Evolutionary conservation across 176 grass and related monocot species (phyloP), one percentile per base, ranked within the genome.

Genomic region (maize (Zea mays)): DNA sequence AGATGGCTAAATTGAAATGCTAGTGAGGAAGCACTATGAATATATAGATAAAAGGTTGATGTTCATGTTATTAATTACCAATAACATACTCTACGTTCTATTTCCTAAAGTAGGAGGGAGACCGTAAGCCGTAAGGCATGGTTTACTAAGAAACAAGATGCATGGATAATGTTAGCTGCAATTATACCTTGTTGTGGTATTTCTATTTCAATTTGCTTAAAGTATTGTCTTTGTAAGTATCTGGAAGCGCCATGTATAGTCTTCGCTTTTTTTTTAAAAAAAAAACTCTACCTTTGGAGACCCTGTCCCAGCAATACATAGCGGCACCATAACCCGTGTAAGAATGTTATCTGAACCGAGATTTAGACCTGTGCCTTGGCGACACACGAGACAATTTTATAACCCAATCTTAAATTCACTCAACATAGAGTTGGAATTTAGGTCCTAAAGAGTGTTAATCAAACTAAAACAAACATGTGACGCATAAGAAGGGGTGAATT

Each of bases 231-330:
- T 83, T 88, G 84, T 43, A 97, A 84, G 84, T 90, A 90, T 76
- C 86, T 92, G 19, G 93, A 78, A 79, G 91, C 79, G 59, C 85
- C 80, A 58, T 84, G 79, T 81, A 94, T 76, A 87, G 92, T 94
- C 69, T 88, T 90, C 1, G 91, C 87, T 86, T 92, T 97, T 85
- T 85, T 94, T n/a, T n/a, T n/a, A n/a, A n/a, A n/a, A n/a, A n/a
- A n/a, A n/a, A n/a, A n/a, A n/a, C n/a, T n/a, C n/a, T n/a, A n/a
- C n/a, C n/a, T n/a, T n/a, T n/a, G n/a, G n/a, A n/a, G n/a, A n/a
- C n/a, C n/a, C n/a, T n/a, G n/a, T n/a, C n/a, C n/a, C n/a, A n/a
- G n/a, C n/a, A n/a, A n/a, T n/a, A n/a, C n/a, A n/a, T n/a, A n/a
- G n/a, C n/a, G n/a, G n/a, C n/a, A n/a, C n/a, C n/a, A n/a, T n/a